Base-by-base conservation (phyloP, 495 filamentous ascomycete genomes). In the Annulohypoxylon stygium region DNA sequence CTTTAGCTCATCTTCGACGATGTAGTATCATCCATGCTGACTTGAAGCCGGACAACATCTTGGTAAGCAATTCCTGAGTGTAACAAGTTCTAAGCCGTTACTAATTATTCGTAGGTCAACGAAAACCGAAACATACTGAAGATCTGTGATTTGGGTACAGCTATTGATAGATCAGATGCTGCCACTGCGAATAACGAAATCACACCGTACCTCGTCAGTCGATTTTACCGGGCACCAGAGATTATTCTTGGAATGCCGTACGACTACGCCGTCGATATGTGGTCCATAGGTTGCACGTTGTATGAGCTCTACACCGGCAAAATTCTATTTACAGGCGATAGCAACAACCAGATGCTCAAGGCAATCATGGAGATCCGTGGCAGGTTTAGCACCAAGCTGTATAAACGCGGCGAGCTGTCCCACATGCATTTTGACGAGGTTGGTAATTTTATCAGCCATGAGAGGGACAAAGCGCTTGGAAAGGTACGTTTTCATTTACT, bases 221-320 rank as follows among this genome's bases (percentile, higher is more conserved):
- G 96, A 54, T 99, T 97, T 82, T 99, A 99, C 81, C 91, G 96
- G 55, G 96, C 97, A 2, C 96, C 96, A 2, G 96, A 99, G 80
- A 93, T 99, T 78, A 97, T 99, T 61, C 88, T 98, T 1, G 96
- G 95, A n/a, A 92, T 97, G 82, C 90, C 90, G 23, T 97, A 95
- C 79, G 94, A 97, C 80, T 97, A 93, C 78, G 93, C 92, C 34
- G 93, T 98, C 77, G 96, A 99, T 79, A 91, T 97, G 81, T 99
- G 96, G 96, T 95, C 95, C 11, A 93, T 98, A 73, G 96, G 96
- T 14, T 98, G 97, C 82, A 99, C 96, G 23, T 84, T 99, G 26
- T 99, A 95, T 81, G 96, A 99, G 81, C 86, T 99, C 33, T 98
- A 95, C 85, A 98, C 97, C 0, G 95, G 97, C 67, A 97, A 97